Evolutionary conservation across 164 flowering plant genomes (phyloP).

Genomic region (Vitis labrusca): DNA sequence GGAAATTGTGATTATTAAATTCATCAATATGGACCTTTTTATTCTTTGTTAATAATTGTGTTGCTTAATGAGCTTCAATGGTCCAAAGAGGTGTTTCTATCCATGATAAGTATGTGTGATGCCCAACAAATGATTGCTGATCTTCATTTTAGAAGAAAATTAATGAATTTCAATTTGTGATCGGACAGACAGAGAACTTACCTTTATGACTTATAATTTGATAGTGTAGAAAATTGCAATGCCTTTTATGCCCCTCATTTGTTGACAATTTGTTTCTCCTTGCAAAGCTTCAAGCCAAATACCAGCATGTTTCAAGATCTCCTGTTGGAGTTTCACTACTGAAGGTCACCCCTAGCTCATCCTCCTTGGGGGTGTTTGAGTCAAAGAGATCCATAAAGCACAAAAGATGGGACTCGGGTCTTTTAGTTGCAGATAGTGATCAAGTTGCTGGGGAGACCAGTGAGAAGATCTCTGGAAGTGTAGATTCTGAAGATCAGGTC

Average conservation of each 20-base stretch:
- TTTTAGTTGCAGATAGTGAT: constrained; percentile 43
- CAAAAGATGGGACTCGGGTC: constrained; percentile 20
- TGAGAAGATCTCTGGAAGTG: constrained; percentile 24
- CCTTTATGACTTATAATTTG: no score
- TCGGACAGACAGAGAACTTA: no score
- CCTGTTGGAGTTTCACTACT: constrained; percentile 22
- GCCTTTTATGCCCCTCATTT: not conserved
- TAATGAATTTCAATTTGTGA: no score
- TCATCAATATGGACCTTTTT: no score
- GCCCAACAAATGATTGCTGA: no score
- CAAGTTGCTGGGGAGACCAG: constrained; percentile 29
- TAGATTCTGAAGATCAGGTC: constrained; percentile 25
- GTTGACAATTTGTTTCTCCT: constrained; percentile 5
- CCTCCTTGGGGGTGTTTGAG: constrained; percentile 17
- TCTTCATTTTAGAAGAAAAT: no score
- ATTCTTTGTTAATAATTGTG: no score
- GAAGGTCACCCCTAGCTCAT: constrained; percentile 20
- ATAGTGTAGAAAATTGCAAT: not conserved
- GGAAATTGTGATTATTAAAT: no score
- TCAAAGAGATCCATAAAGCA: constrained; percentile 21
- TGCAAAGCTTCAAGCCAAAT: constrained; percentile 36
- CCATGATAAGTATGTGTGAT: no score
- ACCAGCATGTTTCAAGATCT: constrained; percentile 28
- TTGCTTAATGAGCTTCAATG: no score
- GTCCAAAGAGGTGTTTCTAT: no score